phyloP scores from a whole-genome alignment of 306 rosid genomes.

The Fagus crenata region DNA sequence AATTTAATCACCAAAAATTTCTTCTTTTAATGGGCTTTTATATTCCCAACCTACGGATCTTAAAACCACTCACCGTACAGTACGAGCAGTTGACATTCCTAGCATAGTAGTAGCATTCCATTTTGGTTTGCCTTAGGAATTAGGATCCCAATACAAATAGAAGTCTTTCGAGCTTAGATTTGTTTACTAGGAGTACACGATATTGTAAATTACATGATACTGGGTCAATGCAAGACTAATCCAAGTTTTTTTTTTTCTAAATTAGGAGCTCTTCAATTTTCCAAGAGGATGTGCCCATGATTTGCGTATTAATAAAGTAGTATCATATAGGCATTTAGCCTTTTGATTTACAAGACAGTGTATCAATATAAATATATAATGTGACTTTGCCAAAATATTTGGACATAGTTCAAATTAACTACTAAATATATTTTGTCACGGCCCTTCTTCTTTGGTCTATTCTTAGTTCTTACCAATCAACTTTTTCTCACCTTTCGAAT shows the following conservation, averaged over 20 bases:
- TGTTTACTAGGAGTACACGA: not conserved
- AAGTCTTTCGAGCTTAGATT: not conserved
- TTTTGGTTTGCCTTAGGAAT: not conserved
- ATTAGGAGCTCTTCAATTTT: constrained; percentile 13
- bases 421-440: no score
- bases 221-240: not conserved
- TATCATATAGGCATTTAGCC: not conserved
- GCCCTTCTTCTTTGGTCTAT: no score
- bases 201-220: not conserved
- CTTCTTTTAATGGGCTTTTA: not conserved
- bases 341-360: no score
- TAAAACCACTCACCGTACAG: not conserved
- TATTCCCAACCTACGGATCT: not conserved
- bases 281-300: constrained; percentile 21
- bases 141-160: not conserved
- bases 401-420: no score
- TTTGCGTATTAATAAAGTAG: not conserved
- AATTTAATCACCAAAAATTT: not conserved
- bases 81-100: not conserved
- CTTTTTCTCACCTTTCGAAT: no score
- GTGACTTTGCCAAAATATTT: not conserved
- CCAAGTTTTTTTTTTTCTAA: not conserved
- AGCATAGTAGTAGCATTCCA: not conserved
- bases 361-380: no score
- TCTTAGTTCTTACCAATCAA: no score